Conservation (phyloP, 768 basidiomycete genomes). For the Austroboletus eburneus region DNA sequence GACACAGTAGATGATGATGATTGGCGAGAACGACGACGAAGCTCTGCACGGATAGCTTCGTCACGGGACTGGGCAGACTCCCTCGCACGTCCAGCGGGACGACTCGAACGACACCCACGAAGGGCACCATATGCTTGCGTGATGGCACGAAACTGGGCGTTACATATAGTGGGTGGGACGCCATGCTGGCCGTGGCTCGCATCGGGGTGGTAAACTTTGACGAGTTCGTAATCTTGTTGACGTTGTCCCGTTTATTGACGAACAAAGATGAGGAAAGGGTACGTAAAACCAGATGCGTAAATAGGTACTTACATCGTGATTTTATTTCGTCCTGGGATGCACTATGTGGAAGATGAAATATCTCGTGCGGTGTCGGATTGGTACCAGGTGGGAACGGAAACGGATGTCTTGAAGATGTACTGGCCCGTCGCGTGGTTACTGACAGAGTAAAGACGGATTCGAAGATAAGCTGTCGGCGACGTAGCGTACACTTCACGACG, state of each 20-base stretch:
- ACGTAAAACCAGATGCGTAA: background rate
- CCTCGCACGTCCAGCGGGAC: background rate
- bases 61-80: conserved; percentile 13
- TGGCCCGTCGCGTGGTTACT: conserved; percentile 9
- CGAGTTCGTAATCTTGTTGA: conserved; percentile 66
- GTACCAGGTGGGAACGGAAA: conserved; percentile 51
- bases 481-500: background rate
- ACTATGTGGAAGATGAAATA: conserved; percentile 58
- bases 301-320: conserved; percentile 49
- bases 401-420: conserved; percentile 9
- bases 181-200: conserved; percentile 38
- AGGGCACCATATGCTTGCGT: conserved; percentile 57
- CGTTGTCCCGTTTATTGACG: background rate
- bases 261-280: background rate
- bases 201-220: conserved; percentile 70
- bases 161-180: conserved; percentile 43
- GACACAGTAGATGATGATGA: conserved; percentile 24
- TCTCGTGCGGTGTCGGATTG: conserved; percentile 63
- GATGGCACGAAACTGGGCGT: conserved; percentile 61
- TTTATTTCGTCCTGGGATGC: conserved; percentile 64
- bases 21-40: conserved; percentile 41
- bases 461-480: background rate
- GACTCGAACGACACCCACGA: background rate
- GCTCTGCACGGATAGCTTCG: conserved; percentile 48
- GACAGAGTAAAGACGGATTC: background rate